A percentile compares a stretch with the other conserved stretches of the same genome.
Conservation (phyloP, 2,329 filamentous ascomycete genomes). For the Cladosporium sphaerospermum region DNA sequence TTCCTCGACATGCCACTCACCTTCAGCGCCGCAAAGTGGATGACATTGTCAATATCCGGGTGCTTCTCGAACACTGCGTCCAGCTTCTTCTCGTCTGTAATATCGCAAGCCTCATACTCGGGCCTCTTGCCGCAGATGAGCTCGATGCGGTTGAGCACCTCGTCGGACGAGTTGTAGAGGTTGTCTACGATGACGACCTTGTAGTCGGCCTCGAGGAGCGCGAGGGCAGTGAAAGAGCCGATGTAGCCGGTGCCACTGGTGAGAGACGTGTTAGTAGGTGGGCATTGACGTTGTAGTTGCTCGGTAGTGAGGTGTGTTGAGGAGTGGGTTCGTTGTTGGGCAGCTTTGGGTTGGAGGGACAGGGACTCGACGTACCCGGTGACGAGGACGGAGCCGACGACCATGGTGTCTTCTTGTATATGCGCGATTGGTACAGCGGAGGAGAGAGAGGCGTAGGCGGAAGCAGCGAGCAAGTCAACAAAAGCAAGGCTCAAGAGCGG, state of each 20-base stretch:
- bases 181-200: constrained; percentile 95
- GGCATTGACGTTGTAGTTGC: not conserved
- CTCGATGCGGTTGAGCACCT: constrained; percentile 91
- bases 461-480: no score
- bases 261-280: constrained; percentile 9
- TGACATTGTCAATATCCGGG: constrained; percentile 93
- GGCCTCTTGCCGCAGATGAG: constrained; percentile 85
- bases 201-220: constrained; percentile 89
- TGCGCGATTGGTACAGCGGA: no score
- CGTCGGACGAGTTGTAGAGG: constrained; percentile 92
- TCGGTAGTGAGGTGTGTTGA: no score
- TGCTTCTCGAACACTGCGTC: constrained; percentile 84
- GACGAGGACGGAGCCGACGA: constrained; percentile 19
- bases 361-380: constrained; percentile 13
- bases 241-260: constrained; percentile 95
- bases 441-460: not conserved
- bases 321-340: not conserved
- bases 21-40: constrained; percentile 98
- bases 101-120: constrained; percentile 75
- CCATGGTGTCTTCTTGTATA: constrained; percentile 12
- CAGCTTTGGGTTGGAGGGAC: not conserved
- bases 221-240: constrained; percentile 90
- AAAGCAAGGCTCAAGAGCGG: not conserved
- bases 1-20: constrained; percentile 34
- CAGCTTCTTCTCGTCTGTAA: constrained; percentile 76